These are phyloP conservation scores for Cucurbita argyrosperma DNA, from an alignment of 306 rosid species.

Conservation along the genomic window DNA sequence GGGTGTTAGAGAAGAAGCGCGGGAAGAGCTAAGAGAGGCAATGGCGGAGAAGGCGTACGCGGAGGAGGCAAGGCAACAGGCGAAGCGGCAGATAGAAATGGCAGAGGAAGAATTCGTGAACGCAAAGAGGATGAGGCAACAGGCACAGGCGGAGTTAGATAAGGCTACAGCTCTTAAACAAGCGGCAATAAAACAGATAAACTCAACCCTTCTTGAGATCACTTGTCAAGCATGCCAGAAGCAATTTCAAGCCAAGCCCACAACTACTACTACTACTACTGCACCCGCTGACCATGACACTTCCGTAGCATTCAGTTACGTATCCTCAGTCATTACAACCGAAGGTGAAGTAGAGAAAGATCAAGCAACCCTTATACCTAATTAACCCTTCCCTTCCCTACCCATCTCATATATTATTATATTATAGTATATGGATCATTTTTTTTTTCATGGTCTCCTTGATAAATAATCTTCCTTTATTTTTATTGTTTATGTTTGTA, in stretches of 20 bases:
- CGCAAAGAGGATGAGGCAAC: conserved; percentile 74
- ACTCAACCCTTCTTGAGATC: conserved; percentile 73
- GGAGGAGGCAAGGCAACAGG: conserved; percentile 75
- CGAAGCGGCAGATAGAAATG: conserved; percentile 55
- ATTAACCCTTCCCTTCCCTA: neutral
- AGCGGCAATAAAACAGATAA: conserved; percentile 58
- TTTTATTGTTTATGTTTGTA: too few relatives aligned
- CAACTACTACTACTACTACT: neutral
- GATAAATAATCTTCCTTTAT: neutral
- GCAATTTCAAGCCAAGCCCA: conserved; percentile 29
- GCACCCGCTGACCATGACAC: conserved; percentile 6
- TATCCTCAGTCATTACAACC: conserved; percentile 48
- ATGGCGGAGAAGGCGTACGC: conserved; percentile 65
- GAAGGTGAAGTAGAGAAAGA: conserved; percentile 39
- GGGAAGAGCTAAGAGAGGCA: conserved; percentile 46
- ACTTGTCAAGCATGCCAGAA: conserved; percentile 82
- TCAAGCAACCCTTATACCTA: conserved; percentile 4
- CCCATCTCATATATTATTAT: neutral
- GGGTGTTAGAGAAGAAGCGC: conserved; percentile 4
- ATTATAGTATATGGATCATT: neutral
- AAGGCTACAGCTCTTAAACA: conserved; percentile 60
- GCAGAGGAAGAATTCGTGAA: conserved; percentile 75
- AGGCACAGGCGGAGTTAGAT: conserved; percentile 66
- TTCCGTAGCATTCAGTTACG: conserved; percentile 42
- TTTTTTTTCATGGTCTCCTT: neutral